Conservation (phyloP, 495 filamentous ascomycete genomes). For the Platismatia glauca region DNA sequence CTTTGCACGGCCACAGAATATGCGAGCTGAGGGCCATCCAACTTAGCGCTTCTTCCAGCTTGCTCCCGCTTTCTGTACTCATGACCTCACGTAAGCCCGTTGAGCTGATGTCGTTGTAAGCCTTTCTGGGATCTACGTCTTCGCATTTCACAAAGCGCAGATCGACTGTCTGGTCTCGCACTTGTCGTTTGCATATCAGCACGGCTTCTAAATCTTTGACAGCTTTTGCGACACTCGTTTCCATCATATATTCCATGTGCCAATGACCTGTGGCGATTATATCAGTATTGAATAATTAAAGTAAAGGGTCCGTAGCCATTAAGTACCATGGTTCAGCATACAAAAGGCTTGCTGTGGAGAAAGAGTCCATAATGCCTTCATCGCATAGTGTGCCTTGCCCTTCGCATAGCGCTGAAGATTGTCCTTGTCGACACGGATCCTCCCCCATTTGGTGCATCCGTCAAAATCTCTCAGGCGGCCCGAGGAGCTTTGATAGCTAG, state of each 20-base stretch:
- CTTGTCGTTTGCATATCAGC: neutral
- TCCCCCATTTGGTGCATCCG: slow-evolving; percentile 1
- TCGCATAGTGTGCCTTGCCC: neutral
- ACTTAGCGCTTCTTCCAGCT: neutral
- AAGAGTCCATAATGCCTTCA: neutral
- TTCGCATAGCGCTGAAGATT: neutral
- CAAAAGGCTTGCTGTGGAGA: neutral
- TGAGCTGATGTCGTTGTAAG: slow-evolving; percentile 2
- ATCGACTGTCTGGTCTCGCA: neutral
- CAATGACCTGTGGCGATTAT: neutral
- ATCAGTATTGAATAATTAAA: neutral
- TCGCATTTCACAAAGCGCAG: slow-evolving; percentile 6
- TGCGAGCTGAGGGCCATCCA: neutral
- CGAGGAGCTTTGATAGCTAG: neutral
- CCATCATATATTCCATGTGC: neutral
- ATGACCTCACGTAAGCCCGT: neutral
- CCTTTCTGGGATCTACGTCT: neutral
- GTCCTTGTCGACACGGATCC: neutral
- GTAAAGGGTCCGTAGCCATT: too few relatives aligned
- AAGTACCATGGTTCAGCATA: neutral
- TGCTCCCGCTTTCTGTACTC: neutral
- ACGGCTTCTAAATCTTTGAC: neutral
- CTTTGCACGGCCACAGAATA: neutral
- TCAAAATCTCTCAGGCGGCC: neutral
- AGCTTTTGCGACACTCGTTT: neutral